These are phyloP conservation scores for Chlorella sp. DNA, from an alignment of 139 green algal genomes.

Conservation along the genomic window DNA sequence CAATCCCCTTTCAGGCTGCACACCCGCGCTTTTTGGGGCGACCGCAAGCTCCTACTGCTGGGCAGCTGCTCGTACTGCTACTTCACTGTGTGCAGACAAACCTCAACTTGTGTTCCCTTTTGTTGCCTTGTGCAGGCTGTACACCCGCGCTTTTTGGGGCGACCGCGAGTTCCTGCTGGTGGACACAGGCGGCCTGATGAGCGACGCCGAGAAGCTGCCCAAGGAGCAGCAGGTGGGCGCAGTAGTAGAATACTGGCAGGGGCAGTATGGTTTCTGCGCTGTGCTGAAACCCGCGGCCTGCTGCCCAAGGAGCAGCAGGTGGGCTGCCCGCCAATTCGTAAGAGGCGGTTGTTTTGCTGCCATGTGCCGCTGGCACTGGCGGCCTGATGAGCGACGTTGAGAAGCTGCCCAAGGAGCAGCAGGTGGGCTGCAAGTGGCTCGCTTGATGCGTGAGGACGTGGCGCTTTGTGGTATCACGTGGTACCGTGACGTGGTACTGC, in stretches of 20 bases:
- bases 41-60: no score
- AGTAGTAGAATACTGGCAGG: no score
- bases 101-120: not conserved
- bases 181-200: slow-evolving; percentile 96
- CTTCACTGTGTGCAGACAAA: not conserved
- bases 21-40: no score
- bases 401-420: slow-evolving; percentile 66
- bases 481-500: no score
- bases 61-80: not conserved
- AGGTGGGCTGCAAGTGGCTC: no score
- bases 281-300: no score
- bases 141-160: slow-evolving; percentile 90
- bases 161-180: slow-evolving; percentile 92
- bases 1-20: not conserved
- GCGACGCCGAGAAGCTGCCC: slow-evolving; percentile 72
- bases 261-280: no score
- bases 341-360: not conserved
- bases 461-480: no score
- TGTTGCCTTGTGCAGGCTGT: slow-evolving; percentile 66
- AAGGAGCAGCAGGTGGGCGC: slow-evolving; percentile 53
- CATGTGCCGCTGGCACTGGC: slow-evolving; percentile 98
- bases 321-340: not conserved
- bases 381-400: slow-evolving; percentile 82
- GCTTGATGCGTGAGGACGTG: no score
- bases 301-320: not conserved